Conservation (phyloP, 1,284 basidiomycete genomes). For the Apiotrichum veenhuisii region DNA sequence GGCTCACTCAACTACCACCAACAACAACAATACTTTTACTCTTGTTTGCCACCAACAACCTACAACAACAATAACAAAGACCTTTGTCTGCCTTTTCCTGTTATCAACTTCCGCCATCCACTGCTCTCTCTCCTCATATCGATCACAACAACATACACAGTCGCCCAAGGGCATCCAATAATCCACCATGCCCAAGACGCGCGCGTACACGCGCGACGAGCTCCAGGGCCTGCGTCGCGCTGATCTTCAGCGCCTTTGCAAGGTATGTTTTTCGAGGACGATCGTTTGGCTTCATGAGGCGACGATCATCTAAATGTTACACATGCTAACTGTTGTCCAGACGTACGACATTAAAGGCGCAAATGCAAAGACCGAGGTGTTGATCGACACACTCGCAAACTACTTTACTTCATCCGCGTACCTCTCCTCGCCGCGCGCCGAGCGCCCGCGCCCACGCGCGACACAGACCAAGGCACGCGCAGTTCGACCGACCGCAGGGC, state of each 20-base stretch:
- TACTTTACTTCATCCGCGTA: constrained; percentile 33
- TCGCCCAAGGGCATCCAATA: too few species aligned
- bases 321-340: constrained; percentile 17
- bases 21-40: too few species aligned
- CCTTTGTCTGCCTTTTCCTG: not conserved
- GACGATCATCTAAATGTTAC: too few species aligned
- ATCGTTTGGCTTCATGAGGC: too few species aligned
- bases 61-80: not conserved
- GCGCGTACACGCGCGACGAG: constrained; percentile 38
- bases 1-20: too few species aligned
- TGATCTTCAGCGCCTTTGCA: constrained; percentile 42
- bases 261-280: constrained; percentile 35
- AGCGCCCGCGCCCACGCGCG: not conserved
- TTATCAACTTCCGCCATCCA: too few species aligned
- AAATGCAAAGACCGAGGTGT: constrained; percentile 34
- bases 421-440: constrained; percentile 5
- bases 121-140: too few species aligned
- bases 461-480: not conserved
- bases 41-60: too few species aligned
- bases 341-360: constrained; percentile 44
- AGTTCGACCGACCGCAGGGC: not conserved
- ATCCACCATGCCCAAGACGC: constrained; percentile 27
- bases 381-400: constrained; percentile 31
- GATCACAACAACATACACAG: not conserved
- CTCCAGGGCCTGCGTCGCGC: constrained; percentile 37